Evolutionary conservation across 768 basidiomycete genomes (phyloP).

Genomic region (Lactarius trivialis): DNA sequence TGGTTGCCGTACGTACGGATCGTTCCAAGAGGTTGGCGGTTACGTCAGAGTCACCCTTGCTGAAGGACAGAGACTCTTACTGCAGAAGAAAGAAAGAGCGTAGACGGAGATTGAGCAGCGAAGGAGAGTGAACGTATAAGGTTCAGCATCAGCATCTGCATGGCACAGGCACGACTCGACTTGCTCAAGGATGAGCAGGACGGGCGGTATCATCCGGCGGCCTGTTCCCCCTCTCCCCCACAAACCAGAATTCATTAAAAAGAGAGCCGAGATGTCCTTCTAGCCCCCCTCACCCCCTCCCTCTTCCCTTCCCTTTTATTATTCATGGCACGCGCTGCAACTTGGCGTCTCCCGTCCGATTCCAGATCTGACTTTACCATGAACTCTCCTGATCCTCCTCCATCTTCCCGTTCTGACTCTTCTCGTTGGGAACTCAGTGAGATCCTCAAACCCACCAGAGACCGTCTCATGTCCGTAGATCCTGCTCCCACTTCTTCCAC

Average conservation of each 20-base stretch:
- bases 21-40: slow-evolving; percentile 14
- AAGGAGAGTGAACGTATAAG: background rate
- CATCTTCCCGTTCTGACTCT: slow-evolving; percentile 33
- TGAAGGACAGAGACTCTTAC: background rate
- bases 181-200: background rate
- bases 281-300: slow-evolving; percentile 15
- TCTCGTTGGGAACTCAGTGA: slow-evolving; percentile 39
- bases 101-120: slow-evolving; percentile 34
- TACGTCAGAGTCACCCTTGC: slow-evolving; percentile 21
- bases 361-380: slow-evolving; percentile 20
- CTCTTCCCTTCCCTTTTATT: background rate
- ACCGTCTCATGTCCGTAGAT: slow-evolving; percentile 33
- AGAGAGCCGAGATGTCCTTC: slow-evolving; percentile 19
- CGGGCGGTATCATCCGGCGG: slow-evolving; percentile 3
- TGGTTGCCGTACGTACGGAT: background rate
- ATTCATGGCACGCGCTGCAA: slow-evolving; percentile 20
- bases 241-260: slow-evolving; percentile 24
- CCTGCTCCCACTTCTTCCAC: slow-evolving; percentile 40
- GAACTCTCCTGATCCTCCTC: slow-evolving; percentile 28
- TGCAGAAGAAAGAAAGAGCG: slow-evolving; percentile 22
- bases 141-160: background rate
- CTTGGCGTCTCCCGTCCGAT: slow-evolving; percentile 25
- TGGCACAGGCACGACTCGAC: background rate
- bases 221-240: slow-evolving; percentile 1
- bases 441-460: slow-evolving; percentile 38